Base-by-base conservation (phyloP, 306 rosid species). In the Medicago lupulina region DNA sequence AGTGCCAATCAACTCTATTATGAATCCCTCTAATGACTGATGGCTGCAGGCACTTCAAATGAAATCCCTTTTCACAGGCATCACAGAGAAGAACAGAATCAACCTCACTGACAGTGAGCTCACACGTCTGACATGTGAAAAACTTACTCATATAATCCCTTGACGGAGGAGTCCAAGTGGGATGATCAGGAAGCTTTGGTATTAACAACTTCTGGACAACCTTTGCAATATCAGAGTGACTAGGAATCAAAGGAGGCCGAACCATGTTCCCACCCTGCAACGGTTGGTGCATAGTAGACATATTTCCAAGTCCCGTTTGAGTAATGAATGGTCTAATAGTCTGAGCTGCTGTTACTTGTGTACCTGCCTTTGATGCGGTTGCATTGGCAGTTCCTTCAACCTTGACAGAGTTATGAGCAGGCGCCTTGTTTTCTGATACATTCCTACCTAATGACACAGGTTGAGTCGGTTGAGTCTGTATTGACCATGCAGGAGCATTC, bases 111-210 rank as follows among this genome's bases (percentile, higher is more conserved):
- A 92, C 89, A 69, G 90, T 82, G 38, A 89, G 77, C 79, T 88
- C 90, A 80, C 99, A 95, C 77, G 67, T 55, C 70, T 95, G 97
- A 84, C 99, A 95, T 41, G 91, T 85, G 77, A 92, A 84, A 64
- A 93, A 87, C 88, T 95, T 95, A 57, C 82, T 95, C 98, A 95
- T 95, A 81, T 95, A 95, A 85, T 95, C 99, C 88, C 99, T 92
- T 60, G 99, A 95, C 1, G 99, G 99, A 83, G 97, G 99, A 83
- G 85, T 92, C 99, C 99, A 95, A 11, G 90, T 87, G 76, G 98
- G 99, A 79, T 83, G 89, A 49, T 86, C 90, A 3, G 98, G 99
- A 77, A 67, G 82, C 86, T 92, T 91, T 71, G 97, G 98, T 60
- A 84, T 93, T 70, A 95, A 77, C 63, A 95, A 60, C 80, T 83